Conservation (phyloP, 1,284 basidiomycete species). For the Fomes fomentarius region DNA sequence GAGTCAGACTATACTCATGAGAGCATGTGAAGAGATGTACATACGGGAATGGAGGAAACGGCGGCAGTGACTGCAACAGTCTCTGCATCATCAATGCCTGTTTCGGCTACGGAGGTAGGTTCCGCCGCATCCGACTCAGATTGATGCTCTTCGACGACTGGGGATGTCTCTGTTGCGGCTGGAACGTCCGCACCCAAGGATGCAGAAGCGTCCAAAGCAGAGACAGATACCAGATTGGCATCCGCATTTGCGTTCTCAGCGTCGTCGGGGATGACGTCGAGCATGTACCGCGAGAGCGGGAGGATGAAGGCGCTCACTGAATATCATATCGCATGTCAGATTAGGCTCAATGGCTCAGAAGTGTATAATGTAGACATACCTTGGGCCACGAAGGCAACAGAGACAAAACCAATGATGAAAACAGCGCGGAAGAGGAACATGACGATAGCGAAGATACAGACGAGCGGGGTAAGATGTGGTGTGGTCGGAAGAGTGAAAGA, state of each 20-base stretch:
- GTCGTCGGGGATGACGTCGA: constrained; percentile 20
- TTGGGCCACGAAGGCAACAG: constrained; percentile 14
- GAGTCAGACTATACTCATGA: background rate
- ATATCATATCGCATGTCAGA: too few relatives aligned
- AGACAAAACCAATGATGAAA: constrained; percentile 13
- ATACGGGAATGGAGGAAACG: background rate
- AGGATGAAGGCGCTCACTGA: constrained; percentile 19
- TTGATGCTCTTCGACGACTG: background rate
- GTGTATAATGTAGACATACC: background rate
- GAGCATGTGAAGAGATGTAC: background rate
- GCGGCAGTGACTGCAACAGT: background rate
- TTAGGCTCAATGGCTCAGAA: too few relatives aligned
- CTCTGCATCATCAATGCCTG: background rate
- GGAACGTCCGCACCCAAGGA: constrained; percentile 2
- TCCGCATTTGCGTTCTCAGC: constrained; percentile 3
- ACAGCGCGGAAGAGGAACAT: constrained; percentile 23
- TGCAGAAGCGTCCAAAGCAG: background rate
- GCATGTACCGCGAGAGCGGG: constrained; percentile 22
- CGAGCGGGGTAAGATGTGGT: background rate
- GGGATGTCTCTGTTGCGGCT: constrained; percentile 3
- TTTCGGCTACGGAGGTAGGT: background rate
- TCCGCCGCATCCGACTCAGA: background rate
- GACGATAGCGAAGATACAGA: background rate
- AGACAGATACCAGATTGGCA: background rate
- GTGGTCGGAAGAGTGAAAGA: constrained; percentile 6